Conservation (phyloP, 306 rosid genomes). For the Malus sylvestris region DNA sequence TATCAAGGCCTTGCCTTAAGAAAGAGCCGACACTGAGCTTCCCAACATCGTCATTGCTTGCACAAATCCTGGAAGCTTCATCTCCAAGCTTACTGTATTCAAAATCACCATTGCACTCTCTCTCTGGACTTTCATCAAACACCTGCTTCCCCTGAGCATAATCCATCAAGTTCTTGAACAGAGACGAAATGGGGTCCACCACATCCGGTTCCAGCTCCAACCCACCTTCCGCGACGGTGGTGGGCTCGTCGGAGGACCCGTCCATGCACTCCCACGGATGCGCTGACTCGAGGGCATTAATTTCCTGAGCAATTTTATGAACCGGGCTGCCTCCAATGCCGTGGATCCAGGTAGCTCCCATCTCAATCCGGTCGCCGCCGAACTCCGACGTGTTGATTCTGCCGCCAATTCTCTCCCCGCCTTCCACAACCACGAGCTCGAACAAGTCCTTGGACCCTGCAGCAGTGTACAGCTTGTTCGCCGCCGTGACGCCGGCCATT, state of each 20-base stretch:
- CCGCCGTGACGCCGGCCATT: conserved; percentile 96
- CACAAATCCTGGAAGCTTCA: conserved; percentile 25
- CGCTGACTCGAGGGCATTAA: conserved; percentile 56
- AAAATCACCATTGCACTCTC: conserved; percentile 14
- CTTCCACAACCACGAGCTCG: conserved; percentile 77
- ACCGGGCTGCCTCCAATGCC: conserved; percentile 90
- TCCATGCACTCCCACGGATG: conserved; percentile 99
- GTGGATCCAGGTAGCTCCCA: conserved; percentile 99
- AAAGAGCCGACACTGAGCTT: conserved; percentile 62
- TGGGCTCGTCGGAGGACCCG: conserved; percentile 44
- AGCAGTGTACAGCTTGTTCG: conserved; percentile 70
- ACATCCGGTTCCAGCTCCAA: conserved; percentile 33
- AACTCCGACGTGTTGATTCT: conserved; percentile 87
- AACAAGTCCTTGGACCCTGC: conserved; percentile 44
- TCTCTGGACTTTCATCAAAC: conserved; percentile 8
- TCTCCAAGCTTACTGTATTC: conserved; percentile 23
- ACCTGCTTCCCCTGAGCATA: conserved; percentile 49
- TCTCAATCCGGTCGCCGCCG: conserved; percentile 85
- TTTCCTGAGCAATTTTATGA: conserved; percentile 65
- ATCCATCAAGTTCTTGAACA: conserved; percentile 70
- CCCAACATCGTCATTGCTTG: conserved; percentile 16
- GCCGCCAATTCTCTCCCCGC: conserved; percentile 84
- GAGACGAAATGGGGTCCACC: conserved; percentile 55
- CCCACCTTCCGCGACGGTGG: conserved; percentile 77
- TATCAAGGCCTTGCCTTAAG: conserved; percentile 53